phyloP scores from a whole-genome alignment of 768 basidiomycete genomes.

The Suillus clintonianus region DNA sequence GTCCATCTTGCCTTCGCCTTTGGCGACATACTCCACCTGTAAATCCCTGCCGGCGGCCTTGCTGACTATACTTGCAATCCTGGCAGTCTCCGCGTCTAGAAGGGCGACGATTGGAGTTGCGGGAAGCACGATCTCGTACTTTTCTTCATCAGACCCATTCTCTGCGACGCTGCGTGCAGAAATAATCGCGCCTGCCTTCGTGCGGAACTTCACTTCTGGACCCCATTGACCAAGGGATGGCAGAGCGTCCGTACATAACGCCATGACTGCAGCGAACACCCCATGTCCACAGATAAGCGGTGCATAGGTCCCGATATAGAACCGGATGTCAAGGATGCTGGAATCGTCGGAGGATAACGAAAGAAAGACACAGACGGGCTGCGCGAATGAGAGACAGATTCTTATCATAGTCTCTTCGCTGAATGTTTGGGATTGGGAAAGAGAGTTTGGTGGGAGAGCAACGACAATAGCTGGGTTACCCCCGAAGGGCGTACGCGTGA shows the following conservation, averaged over 20 bases:
- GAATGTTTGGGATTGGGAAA: conserved; percentile 1
- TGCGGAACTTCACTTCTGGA: conserved; percentile 31
- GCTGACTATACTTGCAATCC: conserved; percentile 30
- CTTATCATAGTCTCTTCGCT: conserved; percentile 13
- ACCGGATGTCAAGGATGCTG: conserved; percentile 40
- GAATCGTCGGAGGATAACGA: conserved; percentile 21
- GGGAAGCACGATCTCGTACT: conserved; percentile 41
- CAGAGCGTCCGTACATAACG: conserved; percentile 27
- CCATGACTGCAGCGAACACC: conserved; percentile 44
- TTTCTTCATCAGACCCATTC: conserved; percentile 10
- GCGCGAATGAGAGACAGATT: conserved; percentile 46
- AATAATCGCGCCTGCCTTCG: conserved; percentile 31
- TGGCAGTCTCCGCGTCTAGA: conserved; percentile 30
- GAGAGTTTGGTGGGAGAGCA: conserved; percentile 20
- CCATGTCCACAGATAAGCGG: conserved; percentile 46
- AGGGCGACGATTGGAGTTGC: conserved; percentile 26
- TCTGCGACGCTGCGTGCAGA: conserved; percentile 4
- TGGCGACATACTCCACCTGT: conserved; percentile 36
- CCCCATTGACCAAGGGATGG: conserved; percentile 21
- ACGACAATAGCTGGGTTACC: conserved; percentile 50
- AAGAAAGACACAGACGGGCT: conserved; percentile 44
- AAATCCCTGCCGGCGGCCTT: conserved; percentile 40
- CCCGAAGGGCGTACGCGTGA: conserved; percentile 40
- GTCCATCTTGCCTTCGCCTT: conserved; percentile 36
- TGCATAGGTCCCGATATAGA: conserved; percentile 35